Percentiles rank a stretch among this genome's conserved stretches.
phyloP scores from a whole-genome alignment of 441 rosid species.

The Flueggea neowawraea region DNA sequence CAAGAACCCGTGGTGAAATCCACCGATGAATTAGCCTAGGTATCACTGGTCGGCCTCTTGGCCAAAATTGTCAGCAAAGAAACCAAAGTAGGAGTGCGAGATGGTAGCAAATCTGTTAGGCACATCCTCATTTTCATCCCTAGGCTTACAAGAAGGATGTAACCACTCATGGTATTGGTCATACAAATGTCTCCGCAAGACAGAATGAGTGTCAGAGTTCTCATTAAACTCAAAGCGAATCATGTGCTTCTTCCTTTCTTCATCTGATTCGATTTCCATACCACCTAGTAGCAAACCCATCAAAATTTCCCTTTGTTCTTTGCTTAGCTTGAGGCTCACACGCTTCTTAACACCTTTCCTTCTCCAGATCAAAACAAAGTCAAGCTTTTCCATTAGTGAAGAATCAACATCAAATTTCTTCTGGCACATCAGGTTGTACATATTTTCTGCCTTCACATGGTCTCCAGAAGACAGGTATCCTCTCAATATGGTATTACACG shows the following conservation, averaged over 20 bases:
- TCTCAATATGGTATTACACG: slow-evolving; percentile 56
- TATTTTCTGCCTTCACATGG: slow-evolving; percentile 53
- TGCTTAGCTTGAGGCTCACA: slow-evolving; percentile 59
- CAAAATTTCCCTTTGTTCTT: slow-evolving; percentile 75
- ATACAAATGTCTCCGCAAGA: slow-evolving; percentile 56
- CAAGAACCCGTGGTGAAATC: slow-evolving; percentile 70
- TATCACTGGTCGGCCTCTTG: slow-evolving; percentile 49
- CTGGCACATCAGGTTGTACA: slow-evolving; percentile 59
- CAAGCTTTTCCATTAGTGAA: slow-evolving; percentile 62
- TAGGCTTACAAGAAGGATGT: slow-evolving; percentile 44
- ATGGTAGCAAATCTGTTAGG: slow-evolving; percentile 50
- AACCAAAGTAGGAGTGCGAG: slow-evolving; percentile 55
- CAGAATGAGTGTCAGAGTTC: slow-evolving; percentile 41
- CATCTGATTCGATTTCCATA: slow-evolving; percentile 62
- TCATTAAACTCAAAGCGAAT: slow-evolving; percentile 65
- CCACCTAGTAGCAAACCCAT: slow-evolving; percentile 93
- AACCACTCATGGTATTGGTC: slow-evolving; percentile 74
- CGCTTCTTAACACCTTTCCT: slow-evolving; percentile 57
- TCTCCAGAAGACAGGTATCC: slow-evolving; percentile 61
- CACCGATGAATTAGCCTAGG: slow-evolving; percentile 90
- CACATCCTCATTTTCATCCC: slow-evolving; percentile 28
- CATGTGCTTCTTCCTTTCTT: slow-evolving; percentile 48
- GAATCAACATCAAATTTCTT: slow-evolving; percentile 65
- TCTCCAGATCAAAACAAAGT: slow-evolving; percentile 46
- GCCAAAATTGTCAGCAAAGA: slow-evolving; percentile 81